Evolutionary conservation across 2,329 filamentous ascomycete genomes (phyloP).

Genomic region (Phialocephala subalpina): DNA sequence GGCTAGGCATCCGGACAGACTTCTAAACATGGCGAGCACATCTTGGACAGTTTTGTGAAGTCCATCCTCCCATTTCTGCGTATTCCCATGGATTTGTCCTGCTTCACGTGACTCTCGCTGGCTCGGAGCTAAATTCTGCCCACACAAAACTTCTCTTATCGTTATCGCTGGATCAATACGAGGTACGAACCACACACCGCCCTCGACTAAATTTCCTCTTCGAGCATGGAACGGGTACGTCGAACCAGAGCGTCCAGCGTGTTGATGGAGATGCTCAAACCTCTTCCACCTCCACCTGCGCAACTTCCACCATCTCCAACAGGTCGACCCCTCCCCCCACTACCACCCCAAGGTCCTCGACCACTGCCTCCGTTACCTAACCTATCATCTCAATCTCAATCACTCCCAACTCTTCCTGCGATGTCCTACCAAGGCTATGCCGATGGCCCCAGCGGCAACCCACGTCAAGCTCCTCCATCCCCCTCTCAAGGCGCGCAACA

Average conservation of each 20-base stretch:
- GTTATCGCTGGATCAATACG: not conserved
- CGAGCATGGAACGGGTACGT: not conserved
- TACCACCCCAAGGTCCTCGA: not conserved
- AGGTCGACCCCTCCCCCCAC: too few relatives aligned
- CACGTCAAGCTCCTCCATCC: conserved; percentile 41
- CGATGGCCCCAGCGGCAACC: conserved; percentile 36
- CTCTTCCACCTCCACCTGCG: too few relatives aligned
- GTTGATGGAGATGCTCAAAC: too few relatives aligned
- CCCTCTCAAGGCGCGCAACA: conserved; percentile 41
- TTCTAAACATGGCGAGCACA: too few relatives aligned
- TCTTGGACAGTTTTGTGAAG: too few relatives aligned
- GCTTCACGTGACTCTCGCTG: too few relatives aligned
- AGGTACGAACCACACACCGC: not conserved
- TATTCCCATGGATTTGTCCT: too few relatives aligned
- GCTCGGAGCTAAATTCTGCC: too few relatives aligned
- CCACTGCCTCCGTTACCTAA: too few relatives aligned
- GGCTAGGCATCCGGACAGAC: too few relatives aligned
- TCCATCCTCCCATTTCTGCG: too few relatives aligned
- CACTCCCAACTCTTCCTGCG: not conserved
- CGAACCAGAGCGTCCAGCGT: not conserved
- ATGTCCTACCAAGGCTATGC: conserved; percentile 38
- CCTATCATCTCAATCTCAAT: not conserved
- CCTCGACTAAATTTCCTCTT: not conserved
- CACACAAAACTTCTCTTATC: conserved; percentile 1
- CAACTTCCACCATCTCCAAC: too few relatives aligned